Evolutionary conservation across 192 early-diverging fungal genomes (phyloP).

Genomic region (Diversispora epigaea): DNA sequence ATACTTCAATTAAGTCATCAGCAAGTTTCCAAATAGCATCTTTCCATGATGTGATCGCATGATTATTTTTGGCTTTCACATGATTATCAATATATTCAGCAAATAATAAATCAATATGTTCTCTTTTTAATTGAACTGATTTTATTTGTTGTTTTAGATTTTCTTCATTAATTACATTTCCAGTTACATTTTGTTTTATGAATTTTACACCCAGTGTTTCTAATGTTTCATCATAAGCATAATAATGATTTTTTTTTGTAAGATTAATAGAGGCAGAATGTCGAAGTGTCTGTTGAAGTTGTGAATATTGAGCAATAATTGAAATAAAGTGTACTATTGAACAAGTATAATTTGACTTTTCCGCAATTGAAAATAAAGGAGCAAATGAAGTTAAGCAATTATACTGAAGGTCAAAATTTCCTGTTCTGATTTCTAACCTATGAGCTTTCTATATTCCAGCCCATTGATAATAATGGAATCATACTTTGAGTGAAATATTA

Average conservation of each 20-base stretch:
- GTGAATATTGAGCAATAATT: background rate
- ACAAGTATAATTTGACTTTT: background rate
- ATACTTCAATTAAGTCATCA: too few species aligned
- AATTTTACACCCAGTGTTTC: conserved; percentile 6
- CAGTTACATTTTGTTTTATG: conserved; percentile 17
- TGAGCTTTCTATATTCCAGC: conserved; percentile 11
- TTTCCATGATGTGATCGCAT: too few species aligned
- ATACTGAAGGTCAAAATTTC: background rate
- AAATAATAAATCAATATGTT: too few species aligned
- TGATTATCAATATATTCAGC: too few species aligned
- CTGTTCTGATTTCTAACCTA: background rate
- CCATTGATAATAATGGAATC: conserved; percentile 14
- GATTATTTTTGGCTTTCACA: too few species aligned
- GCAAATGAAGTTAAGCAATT: conserved; percentile 15
- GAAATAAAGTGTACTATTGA: conserved; percentile 2
- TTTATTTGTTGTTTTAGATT: too few species aligned
- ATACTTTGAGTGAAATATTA: conserved; percentile 17
- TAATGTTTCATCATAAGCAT: conserved; percentile 10
- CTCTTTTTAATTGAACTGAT: too few species aligned
- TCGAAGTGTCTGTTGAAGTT: background rate
- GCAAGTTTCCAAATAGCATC: too few species aligned
- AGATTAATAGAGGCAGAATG: conserved; percentile 12
- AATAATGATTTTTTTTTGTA: conserved; percentile 12
- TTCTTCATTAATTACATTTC: too few species aligned
- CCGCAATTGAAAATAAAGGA: conserved; percentile 9